Conservation (phyloP, 441 rosid genomes). For the Biscutella auriculata region DNA sequence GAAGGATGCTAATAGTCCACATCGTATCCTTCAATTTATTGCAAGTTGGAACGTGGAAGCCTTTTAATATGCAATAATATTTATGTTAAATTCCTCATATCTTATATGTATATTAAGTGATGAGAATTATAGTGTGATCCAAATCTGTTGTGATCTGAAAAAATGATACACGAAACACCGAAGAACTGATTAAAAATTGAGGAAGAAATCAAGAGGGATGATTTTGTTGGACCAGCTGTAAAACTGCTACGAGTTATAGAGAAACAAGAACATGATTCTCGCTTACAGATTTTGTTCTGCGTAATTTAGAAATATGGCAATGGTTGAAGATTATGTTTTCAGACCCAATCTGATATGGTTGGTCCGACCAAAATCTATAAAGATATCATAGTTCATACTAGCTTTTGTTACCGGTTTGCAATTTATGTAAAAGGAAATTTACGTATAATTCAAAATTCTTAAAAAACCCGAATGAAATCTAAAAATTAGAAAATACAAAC, state of each 20-base stretch:
- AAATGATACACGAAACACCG: background rate
- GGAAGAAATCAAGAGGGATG: conserved; percentile 12
- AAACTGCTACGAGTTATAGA: conserved; percentile 9
- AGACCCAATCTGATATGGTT: background rate
- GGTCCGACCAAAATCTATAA: background rate
- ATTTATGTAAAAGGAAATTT: too few relatives aligned
- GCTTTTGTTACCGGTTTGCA: background rate
- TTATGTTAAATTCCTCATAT: too few relatives aligned
- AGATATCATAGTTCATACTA: background rate
- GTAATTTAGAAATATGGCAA: background rate
- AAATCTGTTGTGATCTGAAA: conserved; percentile 14
- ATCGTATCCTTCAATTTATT: too few relatives aligned
- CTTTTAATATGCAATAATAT: too few relatives aligned
- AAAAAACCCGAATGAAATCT: too few relatives aligned
- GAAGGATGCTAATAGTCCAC: too few relatives aligned
- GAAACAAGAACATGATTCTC: conserved; percentile 14
- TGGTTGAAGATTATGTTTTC: conserved; percentile 1
- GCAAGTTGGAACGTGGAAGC: too few relatives aligned
- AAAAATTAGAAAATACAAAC: too few relatives aligned
- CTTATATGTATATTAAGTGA: background rate
- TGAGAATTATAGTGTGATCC: background rate
- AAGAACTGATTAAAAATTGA: conserved; percentile 9
- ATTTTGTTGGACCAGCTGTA: conserved; percentile 18
- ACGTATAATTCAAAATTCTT: too few relatives aligned
- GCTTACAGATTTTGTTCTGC: background rate